Evolutionary conservation across 192 early-diverging fungal genomes (phyloP), one percentile per base, ranked within the genome.

Genomic region (Allomyces javanicus): DNA sequence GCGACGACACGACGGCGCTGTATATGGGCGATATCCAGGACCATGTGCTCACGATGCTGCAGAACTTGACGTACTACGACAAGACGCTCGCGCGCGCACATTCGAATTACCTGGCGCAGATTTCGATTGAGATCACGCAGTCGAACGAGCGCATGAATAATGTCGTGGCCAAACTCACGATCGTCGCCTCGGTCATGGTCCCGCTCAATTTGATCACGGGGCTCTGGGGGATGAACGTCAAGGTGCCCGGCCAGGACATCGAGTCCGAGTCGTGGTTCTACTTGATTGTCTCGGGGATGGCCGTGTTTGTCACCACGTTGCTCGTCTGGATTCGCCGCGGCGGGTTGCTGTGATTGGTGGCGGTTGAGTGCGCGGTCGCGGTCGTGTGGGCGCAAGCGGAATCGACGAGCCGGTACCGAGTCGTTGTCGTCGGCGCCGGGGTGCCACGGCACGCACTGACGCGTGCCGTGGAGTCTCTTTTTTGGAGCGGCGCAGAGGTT

Each of bases 201-300:
- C 95, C 95, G 17, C 73, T 96, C 67, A 93, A 93, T 67, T 72
- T 97, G 65, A 79, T 95, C 25, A 92, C 94, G 0, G 92, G 90
- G 22, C 72, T 85, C 65, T 83, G 77, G 78, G 50, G 50, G 17
- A 58, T 58, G 50, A 58, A 58, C 50, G 50, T 58, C 50, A 58
- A 58, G 50, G 50, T 58, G 12, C 50, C 50, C 50, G 12, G 50
- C 1, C 50, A 58, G 21, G 50, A 58, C 10, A n/a, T 21, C 50
- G 50, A 58, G 12, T 21, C 50, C 50, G 17, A 58, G 21, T 58
- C 12, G 17, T 58, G 50, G 50, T 58, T 58, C 50, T 58, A n/a
- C 17, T 3, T 58, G 2, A 58, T 58, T 21, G 50, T 58, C 50
- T 14, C 50, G 12, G 50, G 50, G 0, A 58, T 58, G 50, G 9